Evolutionary conservation across 257 asterid genomes (phyloP).

Genomic region (Solanum rostratum): DNA sequence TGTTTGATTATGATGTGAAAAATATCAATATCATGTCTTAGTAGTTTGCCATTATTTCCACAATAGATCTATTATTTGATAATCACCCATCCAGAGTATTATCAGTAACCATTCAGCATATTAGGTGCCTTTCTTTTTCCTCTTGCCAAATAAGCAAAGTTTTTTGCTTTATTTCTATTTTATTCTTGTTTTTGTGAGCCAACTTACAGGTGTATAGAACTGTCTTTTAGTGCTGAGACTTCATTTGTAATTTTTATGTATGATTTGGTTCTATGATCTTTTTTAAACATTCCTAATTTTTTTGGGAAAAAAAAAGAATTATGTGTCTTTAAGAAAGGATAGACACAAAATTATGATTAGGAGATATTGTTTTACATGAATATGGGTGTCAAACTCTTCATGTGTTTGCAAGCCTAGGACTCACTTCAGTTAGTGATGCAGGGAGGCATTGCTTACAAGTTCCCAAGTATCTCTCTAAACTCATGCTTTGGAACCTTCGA

Average conservation of each 20-base stretch:
- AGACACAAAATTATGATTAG: not conserved
- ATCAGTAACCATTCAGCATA: not conserved
- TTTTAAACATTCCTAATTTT: not conserved
- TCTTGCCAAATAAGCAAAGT: not conserved
- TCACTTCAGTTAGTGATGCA: not conserved
- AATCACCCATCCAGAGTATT: not conserved
- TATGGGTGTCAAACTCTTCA: not conserved
- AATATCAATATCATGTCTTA: not conserved
- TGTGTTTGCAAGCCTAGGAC: not conserved
- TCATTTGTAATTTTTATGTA: not conserved
- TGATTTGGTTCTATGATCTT: not conserved
- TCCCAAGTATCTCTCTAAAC: not conserved
- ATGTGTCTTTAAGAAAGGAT: not conserved
- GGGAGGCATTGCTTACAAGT: not conserved
- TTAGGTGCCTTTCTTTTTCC: not conserved
- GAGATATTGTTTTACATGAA: not conserved
- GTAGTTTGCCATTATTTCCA: not conserved
- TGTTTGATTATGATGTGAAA: not conserved
- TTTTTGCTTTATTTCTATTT: not conserved
- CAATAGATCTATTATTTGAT: not conserved
- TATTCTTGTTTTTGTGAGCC: not conserved
- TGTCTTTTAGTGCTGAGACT: not conserved
- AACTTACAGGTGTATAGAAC: not conserved
- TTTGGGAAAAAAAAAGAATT: not conserved
- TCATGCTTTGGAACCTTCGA: not conserved